phyloP scores from a whole-genome alignment of 1,139 yeast species.

The Casaregolazyma suthepensis region DNA sequence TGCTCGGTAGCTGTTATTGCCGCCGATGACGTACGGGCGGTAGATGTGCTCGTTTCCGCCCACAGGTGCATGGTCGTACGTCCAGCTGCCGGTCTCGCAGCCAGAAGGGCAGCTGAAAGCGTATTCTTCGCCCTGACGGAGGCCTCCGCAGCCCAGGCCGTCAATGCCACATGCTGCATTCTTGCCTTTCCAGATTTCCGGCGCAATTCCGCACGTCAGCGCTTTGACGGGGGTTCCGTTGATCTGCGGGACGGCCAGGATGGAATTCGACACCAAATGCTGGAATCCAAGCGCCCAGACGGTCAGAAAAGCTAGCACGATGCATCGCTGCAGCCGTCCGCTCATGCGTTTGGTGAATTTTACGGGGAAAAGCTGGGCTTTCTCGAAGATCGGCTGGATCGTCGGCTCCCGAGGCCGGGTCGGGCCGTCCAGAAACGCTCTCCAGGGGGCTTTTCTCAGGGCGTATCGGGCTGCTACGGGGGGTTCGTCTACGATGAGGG shows the following conservation, averaged over 20 bases:
- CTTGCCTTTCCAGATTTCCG: constrained; percentile 59
- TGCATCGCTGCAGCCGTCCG: constrained; percentile 3
- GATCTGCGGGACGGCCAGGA: constrained; percentile 24
- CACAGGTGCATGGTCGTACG: constrained; percentile 70
- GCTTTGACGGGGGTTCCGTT: constrained; percentile 21
- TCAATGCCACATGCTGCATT: constrained; percentile 72
- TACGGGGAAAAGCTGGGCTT: constrained; percentile 23
- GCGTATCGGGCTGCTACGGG: not conserved
- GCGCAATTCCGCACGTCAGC: constrained; percentile 29
- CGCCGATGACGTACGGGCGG: constrained; percentile 70
- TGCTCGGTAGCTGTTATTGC: constrained; percentile 62
- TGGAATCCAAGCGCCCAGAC: constrained; percentile 24
- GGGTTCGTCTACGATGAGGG: not conserved
- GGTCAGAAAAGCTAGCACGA: constrained; percentile 13
- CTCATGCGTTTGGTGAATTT: constrained; percentile 11
- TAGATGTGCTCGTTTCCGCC: constrained; percentile 67
- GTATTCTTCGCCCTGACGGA: constrained; percentile 42
- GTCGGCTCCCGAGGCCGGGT: constrained; percentile 19
- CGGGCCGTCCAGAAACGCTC: constrained; percentile 25
- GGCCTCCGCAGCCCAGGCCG: constrained; percentile 50
- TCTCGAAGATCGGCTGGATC: constrained; percentile 21
- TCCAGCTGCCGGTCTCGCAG: constrained; percentile 73
- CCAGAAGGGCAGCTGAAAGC: constrained; percentile 81
- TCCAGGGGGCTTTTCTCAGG: constrained; percentile 10
- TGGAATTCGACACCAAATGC: constrained; percentile 20